Evolutionary conservation across 1,139 yeast genomes (phyloP).

Genomic region (Nakaseomyces delphensis): DNA sequence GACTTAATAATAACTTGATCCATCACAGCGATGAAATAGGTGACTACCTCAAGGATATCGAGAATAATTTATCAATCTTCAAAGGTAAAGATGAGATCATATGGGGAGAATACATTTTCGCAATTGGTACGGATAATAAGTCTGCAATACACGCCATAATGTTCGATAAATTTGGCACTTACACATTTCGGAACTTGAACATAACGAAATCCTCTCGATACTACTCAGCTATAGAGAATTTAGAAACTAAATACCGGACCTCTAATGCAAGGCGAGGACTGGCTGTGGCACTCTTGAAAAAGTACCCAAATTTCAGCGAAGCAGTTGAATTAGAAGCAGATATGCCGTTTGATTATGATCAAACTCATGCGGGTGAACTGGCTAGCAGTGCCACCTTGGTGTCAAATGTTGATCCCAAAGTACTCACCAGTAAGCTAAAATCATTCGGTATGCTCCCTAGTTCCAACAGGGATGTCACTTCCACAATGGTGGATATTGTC

Average conservation of each 20-base stretch:
- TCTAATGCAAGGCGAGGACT: slow-evolving; percentile 65
- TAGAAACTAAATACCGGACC: slow-evolving; percentile 40
- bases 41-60: slow-evolving; percentile 25
- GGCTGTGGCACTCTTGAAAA: slow-evolving; percentile 65
- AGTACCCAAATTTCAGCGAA: slow-evolving; percentile 47
- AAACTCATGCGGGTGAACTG: slow-evolving; percentile 53
- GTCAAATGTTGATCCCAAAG: slow-evolving; percentile 15
- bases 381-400: slow-evolving; percentile 65
- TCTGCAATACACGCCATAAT: slow-evolving; percentile 48
- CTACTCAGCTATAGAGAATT: slow-evolving; percentile 70
- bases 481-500: slow-evolving; percentile 62
- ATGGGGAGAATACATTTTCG: slow-evolving; percentile 45
- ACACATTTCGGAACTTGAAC: slow-evolving; percentile 53
- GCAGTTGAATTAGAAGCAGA: not conserved
- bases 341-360: slow-evolving; percentile 21
- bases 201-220: slow-evolving; percentile 56
- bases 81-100: slow-evolving; percentile 45
- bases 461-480: slow-evolving; percentile 48
- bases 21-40: slow-evolving; percentile 1
- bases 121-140: slow-evolving; percentile 38
- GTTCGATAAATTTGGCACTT: slow-evolving; percentile 62
- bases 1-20: not conserved
- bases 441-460: slow-evolving; percentile 57
- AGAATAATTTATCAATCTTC: slow-evolving; percentile 17
- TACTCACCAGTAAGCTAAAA: slow-evolving; percentile 39